These are phyloP conservation scores for Brettanomyces bruxellensis DNA, from an alignment of 805 yeast species.

Conservation along the genomic window DNA sequence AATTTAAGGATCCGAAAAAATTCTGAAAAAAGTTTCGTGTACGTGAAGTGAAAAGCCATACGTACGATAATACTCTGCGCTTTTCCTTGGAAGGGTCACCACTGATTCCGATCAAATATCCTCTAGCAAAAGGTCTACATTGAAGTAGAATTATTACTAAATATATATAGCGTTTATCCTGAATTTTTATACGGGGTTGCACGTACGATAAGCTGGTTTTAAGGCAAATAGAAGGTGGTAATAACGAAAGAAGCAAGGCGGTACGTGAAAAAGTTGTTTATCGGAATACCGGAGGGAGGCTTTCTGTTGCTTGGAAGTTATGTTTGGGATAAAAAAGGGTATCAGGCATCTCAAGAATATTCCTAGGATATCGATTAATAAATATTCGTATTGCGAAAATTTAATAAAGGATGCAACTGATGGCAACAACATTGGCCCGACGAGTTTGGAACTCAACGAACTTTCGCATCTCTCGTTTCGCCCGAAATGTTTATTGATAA, in stretches of 20 bases:
- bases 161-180: no score
- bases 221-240: neutral
- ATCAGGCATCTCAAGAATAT: neutral
- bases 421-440: conserved; percentile 41
- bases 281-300: neutral
- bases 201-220: no score
- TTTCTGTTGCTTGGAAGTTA: neutral
- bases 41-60: no score
- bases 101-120: no score
- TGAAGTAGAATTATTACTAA: no score
- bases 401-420: conserved; percentile 37
- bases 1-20: no score
- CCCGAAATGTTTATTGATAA: conserved; percentile 28
- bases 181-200: no score
- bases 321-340: conserved; percentile 1
- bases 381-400: conserved; percentile 18
- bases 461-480: conserved; percentile 38
- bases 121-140: no score
- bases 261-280: neutral
- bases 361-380: conserved; percentile 11
- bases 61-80: no score
- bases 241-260: neutral
- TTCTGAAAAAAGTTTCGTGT: no score
- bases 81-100: no score
- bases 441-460: conserved; percentile 45